These are phyloP conservation scores for Phaeosphaeriaceae sp. DNA, from an alignment of 2,329 filamentous ascomycete species.

Conservation along the genomic window DNA sequence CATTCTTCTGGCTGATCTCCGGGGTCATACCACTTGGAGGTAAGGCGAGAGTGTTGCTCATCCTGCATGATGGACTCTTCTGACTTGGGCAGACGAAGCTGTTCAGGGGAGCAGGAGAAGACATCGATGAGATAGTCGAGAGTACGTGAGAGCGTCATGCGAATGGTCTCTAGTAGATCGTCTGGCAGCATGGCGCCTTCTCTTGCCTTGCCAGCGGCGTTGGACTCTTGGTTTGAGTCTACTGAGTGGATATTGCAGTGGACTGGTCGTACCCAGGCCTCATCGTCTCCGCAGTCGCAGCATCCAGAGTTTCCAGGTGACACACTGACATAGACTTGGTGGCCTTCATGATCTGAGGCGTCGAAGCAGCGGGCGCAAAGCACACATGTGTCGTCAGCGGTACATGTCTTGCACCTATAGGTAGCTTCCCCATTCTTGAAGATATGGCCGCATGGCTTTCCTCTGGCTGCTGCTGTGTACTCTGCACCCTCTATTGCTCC, in stretches of 20 bases:
- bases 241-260: slow-evolving; percentile 93
- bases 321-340: slow-evolving; percentile 87
- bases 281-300: slow-evolving; percentile 95
- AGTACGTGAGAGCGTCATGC: slow-evolving; percentile 82
- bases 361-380: slow-evolving; percentile 95
- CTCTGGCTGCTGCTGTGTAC: slow-evolving; percentile 88
- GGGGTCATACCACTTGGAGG: slow-evolving; percentile 71
- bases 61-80: slow-evolving; percentile 80
- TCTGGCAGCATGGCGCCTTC: slow-evolving; percentile 66
- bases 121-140: slow-evolving; percentile 98
- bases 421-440: slow-evolving; percentile 94
- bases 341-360: slow-evolving; percentile 89
- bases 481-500: slow-evolving; percentile 93
- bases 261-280: slow-evolving; percentile 88
- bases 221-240: slow-evolving; percentile 37
- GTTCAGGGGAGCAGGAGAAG: slow-evolving; percentile 96
- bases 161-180: slow-evolving; percentile 77
- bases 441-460: slow-evolving; percentile 95
- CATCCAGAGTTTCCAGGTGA: slow-evolving; percentile 93
- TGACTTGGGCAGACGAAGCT: slow-evolving; percentile 85
- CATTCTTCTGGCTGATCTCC: slow-evolving; percentile 67
- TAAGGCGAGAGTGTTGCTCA: slow-evolving; percentile 78
- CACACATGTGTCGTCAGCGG: slow-evolving; percentile 92
- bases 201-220: slow-evolving; percentile 63
- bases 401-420: slow-evolving; percentile 93